Base-by-base conservation (phyloP, 2,329 filamentous ascomycete genomes). In the Trichoderma semiorbis region DNA sequence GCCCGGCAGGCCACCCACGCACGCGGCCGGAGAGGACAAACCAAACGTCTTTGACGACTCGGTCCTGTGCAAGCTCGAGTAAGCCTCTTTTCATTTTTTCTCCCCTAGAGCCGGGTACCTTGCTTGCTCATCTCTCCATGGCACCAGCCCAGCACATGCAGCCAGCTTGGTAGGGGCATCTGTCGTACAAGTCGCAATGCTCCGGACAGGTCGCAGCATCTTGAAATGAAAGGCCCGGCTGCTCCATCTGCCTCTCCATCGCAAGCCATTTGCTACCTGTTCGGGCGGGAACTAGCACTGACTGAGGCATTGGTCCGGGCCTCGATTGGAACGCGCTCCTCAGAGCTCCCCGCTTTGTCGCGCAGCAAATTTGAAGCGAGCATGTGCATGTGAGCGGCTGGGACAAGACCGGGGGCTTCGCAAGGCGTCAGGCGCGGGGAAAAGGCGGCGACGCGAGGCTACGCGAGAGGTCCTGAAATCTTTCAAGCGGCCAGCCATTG, bases 391-490 rank as follows among this genome's bases (percentile, higher is more conserved):
- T 69, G 68, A 55, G 60, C 66, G 68, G 68, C 60, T 64, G 68
- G 58, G 50, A 64, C 47, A 64, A 18, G 24, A 39, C 30, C 58
- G 21, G 60, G 57, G 64, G 60, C 30, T 34, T 55, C 30, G 55
- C 60, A 64, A 65, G 69, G 69, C 66, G 50, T 65, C 58, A 43
- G 71, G 60, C 71, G 71, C 66, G 71, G 71, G 71, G 66, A 70
- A 69, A 43, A 65, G 60, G 65, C 63, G 43, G 64, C 70, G 65
- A 14, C 39, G 64, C 64, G 64, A 72, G 64, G 70, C 70, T 63
- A 72, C 64, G 70, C 70, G 66, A 70, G 61, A 72, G 65, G 70
- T 72, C 70, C 70, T 72, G 70, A 69, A 72, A 72, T 69, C 36
- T 67, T 26, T 61, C 14, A 32, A 30, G 32, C 50, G 28, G 63